Conservation (phyloP, 1,284 basidiomycete genomes). For the Fomitiporia mediterranea region DNA sequence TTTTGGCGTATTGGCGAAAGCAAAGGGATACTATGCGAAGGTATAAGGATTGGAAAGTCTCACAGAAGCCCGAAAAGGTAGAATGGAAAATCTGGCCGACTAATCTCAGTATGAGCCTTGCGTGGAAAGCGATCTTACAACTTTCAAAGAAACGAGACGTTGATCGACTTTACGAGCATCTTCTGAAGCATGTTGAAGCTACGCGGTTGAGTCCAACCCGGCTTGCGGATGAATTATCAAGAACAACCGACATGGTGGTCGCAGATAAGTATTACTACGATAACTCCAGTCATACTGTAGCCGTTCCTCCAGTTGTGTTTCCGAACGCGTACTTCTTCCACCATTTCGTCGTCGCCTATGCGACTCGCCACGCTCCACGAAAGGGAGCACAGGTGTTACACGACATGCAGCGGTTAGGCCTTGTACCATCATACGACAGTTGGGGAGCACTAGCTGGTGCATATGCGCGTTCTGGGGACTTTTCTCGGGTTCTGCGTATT, state of each 20-base stretch:
- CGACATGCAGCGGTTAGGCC: conserved; percentile 13
- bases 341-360: conserved; percentile 16
- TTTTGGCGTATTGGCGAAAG: conserved; percentile 3
- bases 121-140: conserved; percentile 18
- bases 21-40: neutral
- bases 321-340: conserved; percentile 12
- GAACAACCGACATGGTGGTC: neutral
- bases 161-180: conserved; percentile 10
- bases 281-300: neutral
- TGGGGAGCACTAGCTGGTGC: conserved; percentile 15
- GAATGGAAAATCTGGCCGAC: conserved; percentile 18
- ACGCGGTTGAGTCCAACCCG: neutral
- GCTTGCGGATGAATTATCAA: neutral
- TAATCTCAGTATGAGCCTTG: neutral
- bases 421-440: conserved; percentile 6
- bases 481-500: neutral
- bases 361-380: conserved; percentile 9
- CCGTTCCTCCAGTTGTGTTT: conserved; percentile 6
- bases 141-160: conserved; percentile 6
- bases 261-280: conserved; percentile 3
- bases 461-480: conserved; percentile 20
- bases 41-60: neutral
- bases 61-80: conserved; percentile 2
- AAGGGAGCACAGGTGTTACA: conserved; percentile 7
- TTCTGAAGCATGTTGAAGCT: conserved; percentile 4